These are phyloP conservation scores for Pontederia crassipes DNA, from an alignment of 176 grass and related monocot species.

Conservation along the genomic window DNA sequence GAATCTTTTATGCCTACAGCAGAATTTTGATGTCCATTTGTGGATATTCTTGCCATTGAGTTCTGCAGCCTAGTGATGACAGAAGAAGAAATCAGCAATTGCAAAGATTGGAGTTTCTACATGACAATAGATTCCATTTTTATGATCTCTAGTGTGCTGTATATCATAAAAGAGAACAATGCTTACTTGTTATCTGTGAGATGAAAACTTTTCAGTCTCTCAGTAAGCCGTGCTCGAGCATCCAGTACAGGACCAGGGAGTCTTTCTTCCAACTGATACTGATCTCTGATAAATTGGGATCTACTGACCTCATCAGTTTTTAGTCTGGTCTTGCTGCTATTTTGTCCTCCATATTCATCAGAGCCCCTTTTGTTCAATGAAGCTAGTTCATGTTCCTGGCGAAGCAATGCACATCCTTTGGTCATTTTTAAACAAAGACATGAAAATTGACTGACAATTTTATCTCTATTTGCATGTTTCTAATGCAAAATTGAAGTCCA, in stretches of 20 bases:
- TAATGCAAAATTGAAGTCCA: too few species aligned
- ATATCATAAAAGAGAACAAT: neutral
- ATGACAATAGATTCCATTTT: too few species aligned
- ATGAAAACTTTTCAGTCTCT: neutral
- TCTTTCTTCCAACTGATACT: neutral
- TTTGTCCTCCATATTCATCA: neutral
- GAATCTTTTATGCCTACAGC: neutral
- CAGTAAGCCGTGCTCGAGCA: neutral
- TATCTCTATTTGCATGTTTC: too few species aligned
- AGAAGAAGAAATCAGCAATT: neutral
- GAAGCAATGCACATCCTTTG: neutral
- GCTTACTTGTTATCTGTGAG: neutral
- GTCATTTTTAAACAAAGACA: too few species aligned
- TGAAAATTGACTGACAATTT: too few species aligned
- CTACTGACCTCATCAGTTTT: neutral
- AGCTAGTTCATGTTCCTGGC: neutral
- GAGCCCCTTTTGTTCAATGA: neutral
- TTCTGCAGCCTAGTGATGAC: neutral
- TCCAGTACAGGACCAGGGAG: conserved; percentile 7
- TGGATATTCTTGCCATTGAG: neutral
- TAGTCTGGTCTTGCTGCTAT: neutral
- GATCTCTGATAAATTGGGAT: neutral
- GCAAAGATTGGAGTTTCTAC: neutral
- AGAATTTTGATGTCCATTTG: too few species aligned
- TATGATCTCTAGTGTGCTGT: neutral